Percentiles rank a stretch among this genome's conserved stretches.
phyloP scores from a whole-genome alignment of 495 filamentous ascomycete species.

The Penicillium waksmanii region DNA sequence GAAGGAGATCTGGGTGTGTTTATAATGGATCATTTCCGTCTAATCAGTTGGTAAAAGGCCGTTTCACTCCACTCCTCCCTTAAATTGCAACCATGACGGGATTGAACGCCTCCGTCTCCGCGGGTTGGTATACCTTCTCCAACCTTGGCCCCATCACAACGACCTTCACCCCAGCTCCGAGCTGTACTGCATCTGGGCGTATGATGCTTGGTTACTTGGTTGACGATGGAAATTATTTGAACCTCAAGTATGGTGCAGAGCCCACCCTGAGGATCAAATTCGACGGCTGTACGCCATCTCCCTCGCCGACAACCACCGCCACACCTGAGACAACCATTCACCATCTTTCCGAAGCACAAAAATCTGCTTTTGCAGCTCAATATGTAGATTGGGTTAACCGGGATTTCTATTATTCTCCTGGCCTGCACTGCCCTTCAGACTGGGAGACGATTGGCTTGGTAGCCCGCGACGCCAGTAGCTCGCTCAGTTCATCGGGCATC shows the following conservation, averaged over 20 bases:
- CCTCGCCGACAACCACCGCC: background rate
- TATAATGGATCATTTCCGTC: background rate
- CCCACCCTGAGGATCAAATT: too few relatives aligned
- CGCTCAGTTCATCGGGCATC: constrained; percentile 8
- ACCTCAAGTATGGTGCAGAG: background rate
- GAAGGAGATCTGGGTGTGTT: background rate
- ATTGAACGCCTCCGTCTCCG: constrained; percentile 8
- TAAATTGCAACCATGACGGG: background rate
- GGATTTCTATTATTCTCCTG: constrained; percentile 14
- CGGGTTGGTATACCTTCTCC: constrained; percentile 15
- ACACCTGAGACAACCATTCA: background rate
- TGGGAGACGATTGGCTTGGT: constrained; percentile 18
- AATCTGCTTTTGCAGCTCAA: background rate
- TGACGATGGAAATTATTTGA: background rate
- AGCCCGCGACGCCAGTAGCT: constrained; percentile 4
- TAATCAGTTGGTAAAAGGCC: background rate
- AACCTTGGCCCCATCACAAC: constrained; percentile 16
- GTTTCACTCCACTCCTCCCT: background rate
- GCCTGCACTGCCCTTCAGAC: constrained; percentile 16
- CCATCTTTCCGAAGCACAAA: background rate
- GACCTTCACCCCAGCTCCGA: constrained; percentile 15
- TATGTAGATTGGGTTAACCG: background rate
- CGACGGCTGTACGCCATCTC: background rate
- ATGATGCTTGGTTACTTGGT: background rate
- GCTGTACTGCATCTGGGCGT: constrained; percentile 6